Evolutionary conservation across 2,329 filamentous ascomycete species (phyloP), one percentile per base, ranked within the genome.

Genomic region (Verticillium isaacii): DNA sequence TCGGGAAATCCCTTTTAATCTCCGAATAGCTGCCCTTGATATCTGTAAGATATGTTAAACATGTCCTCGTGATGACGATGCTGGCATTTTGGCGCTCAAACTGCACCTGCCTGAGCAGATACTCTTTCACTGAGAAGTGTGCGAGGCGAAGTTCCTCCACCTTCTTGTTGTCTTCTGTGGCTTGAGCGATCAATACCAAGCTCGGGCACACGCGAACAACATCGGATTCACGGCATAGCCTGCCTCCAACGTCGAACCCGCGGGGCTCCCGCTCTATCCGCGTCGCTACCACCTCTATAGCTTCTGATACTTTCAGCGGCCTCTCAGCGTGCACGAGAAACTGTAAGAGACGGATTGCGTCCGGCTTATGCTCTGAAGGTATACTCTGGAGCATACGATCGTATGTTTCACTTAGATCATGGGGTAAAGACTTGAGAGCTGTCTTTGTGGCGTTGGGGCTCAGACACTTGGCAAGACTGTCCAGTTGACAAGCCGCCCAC

Each of bases 111-210:
- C 37, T 19, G 4, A 64, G 56, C 56, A 70, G 64, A 50, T 66
- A 71, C 58, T 71, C 67, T 45, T 69, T 69, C 1, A 71, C 67
- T 0, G 67, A 69, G 36, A 69, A 68, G n/a, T 72, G 66, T 6
- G 68, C 61, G 17, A 71, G 64, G 11, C 67, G 67, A 1, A 72
- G 62, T 32, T 41, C 50, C 12, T 41, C 15, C 15, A 36, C 45
- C 66, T 61, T n/a, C 61, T 23, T 2, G 15, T 2, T 45, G 25
- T 19, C n/a, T 50, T 39, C 5, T 12, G 34, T 60, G 17, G 32
- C 50, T 4, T 64, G 2, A 39, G 61, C 45, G 41, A 68, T 52
- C 12, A 39, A 54, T 12, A 68, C 57, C 25, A 70, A 57, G 41
- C 67, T 57, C 0, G 66, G 67, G 41, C 65, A 69, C 36, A 68